Evolutionary conservation across 2,329 filamentous ascomycete genomes (phyloP).

Genomic region (Diaporthe citriasiana): DNA sequence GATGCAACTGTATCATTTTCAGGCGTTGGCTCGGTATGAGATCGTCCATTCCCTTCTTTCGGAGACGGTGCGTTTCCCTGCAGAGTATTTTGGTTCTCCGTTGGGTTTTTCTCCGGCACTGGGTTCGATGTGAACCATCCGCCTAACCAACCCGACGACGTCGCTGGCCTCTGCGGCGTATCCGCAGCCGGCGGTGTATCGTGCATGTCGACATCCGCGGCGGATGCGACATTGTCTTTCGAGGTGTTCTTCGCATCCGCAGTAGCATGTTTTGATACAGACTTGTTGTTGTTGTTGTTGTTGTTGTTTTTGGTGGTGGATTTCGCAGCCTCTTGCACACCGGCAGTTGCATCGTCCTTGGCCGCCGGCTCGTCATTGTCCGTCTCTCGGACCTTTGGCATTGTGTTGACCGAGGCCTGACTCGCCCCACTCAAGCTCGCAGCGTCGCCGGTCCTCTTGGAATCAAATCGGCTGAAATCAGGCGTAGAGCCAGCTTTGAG

Average conservation of each 20-base stretch:
- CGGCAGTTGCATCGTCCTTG: background rate
- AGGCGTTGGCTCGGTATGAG: constrained; percentile 21
- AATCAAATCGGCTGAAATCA: constrained; percentile 67
- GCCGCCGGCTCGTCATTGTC: constrained; percentile 29
- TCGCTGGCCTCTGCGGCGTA: constrained; percentile 43
- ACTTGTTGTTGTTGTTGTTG: background rate
- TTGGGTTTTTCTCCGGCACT: constrained; percentile 16
- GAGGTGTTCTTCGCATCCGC: background rate
- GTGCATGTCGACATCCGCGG: background rate
- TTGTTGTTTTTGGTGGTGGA: background rate
- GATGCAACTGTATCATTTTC: background rate
- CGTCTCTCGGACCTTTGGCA: constrained; percentile 51
- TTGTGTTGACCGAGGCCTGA: constrained; percentile 49
- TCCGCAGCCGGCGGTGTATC: constrained; percentile 33
- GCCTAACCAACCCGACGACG: constrained; percentile 67
- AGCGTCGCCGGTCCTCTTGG: constrained; percentile 52
- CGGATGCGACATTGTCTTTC: background rate
- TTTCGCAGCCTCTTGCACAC: background rate
- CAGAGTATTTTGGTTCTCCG: constrained; percentile 43
- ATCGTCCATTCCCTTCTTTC: constrained; percentile 22
- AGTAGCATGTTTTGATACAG: background rate
- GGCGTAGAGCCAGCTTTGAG: constrained; percentile 60
- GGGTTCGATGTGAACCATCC: constrained; percentile 59
- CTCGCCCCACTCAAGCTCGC: constrained; percentile 50
- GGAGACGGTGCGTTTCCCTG: constrained; percentile 40